Percentiles rank a stretch among this genome's conserved stretches.
Evolutionary conservation across 345 rosid genomes (phyloP).

Genomic region (Lenwebbia sp.): DNA sequence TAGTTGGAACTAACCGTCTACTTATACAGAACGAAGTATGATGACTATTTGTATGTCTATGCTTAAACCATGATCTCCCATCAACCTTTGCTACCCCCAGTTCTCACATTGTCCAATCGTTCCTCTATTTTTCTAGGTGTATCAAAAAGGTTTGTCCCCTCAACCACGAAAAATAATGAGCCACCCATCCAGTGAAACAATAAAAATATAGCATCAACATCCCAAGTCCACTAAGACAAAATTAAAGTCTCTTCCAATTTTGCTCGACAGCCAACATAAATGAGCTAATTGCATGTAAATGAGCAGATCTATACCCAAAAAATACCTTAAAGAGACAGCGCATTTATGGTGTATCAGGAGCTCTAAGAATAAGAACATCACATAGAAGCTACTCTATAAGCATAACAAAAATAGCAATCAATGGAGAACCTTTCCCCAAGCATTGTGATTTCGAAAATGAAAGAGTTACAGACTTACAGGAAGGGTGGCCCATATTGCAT

Average conservation of each 20-base stretch:
- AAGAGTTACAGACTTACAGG: conserved; percentile 44
- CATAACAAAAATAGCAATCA: not conserved
- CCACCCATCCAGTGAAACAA: not conserved
- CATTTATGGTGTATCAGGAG: not conserved
- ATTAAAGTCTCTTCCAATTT: not conserved
- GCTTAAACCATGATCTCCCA: not conserved
- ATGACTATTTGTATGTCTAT: not conserved
- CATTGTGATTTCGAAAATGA: not conserved
- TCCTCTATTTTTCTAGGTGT: not conserved
- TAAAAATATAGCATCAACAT: not conserved
- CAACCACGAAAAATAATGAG: not conserved
- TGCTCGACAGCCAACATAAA: not conserved
- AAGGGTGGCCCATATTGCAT: conserved; percentile 96
- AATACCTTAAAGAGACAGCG: not conserved
- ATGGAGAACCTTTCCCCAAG: not conserved
- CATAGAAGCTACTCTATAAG: not conserved
- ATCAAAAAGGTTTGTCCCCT: not conserved
- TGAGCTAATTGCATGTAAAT: not conserved
- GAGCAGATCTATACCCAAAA: not conserved
- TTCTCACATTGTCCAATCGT: not conserved
- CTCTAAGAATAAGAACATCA: not conserved
- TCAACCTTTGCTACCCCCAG: not conserved
- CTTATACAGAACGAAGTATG: not conserved
- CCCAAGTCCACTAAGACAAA: not conserved
- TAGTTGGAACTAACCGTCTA: not conserved